These are phyloP conservation scores for Gynochthodes officinalis DNA, from an alignment of 257 asterid genomes.

Conservation along the genomic window DNA sequence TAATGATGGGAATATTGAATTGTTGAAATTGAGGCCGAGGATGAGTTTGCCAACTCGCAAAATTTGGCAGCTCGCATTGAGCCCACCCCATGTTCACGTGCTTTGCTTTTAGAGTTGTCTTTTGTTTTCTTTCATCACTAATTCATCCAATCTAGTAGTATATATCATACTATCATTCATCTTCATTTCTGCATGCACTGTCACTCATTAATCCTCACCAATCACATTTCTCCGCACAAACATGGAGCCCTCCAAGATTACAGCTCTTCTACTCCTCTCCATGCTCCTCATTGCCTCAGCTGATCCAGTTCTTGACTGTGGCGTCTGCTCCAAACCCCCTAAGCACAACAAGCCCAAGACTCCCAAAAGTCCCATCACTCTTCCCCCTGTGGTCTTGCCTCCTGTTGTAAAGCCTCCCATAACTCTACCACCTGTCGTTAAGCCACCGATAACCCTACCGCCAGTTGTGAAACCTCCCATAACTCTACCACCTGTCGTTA, in stretches of 20 bases:
- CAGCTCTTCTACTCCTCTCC: conserved; percentile 51
- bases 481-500: conserved; percentile 18
- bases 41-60: conserved; percentile 61
- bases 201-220: conserved; percentile 7
- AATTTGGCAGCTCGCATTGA: conserved; percentile 42
- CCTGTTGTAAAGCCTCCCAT: conserved; percentile 22
- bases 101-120: conserved; percentile 37
- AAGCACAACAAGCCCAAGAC: conserved; percentile 27
- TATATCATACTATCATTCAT: conserved; percentile 25
- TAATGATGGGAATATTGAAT: no score
- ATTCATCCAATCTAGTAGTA: conserved; percentile 19
- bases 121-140: conserved; percentile 27
- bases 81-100: conserved; percentile 56
- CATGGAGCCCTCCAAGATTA: conserved; percentile 47
- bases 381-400: conserved; percentile 23
- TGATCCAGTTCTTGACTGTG: conserved; percentile 45
- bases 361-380: conserved; percentile 18
- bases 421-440: not conserved
- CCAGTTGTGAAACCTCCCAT: conserved; percentile 18
- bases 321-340: conserved; percentile 34
- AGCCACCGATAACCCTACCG: conserved; percentile 20
- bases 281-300: conserved; percentile 42
- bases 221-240: conserved; percentile 12
- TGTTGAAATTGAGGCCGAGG: conserved; percentile 5
- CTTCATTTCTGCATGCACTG: conserved; percentile 4